A percentile compares a stretch with the other conserved stretches of the same genome.
Conservation (phyloP, 225 moss, liverwort and hornwort species). For the Pseudisothecium myosuroides region DNA sequence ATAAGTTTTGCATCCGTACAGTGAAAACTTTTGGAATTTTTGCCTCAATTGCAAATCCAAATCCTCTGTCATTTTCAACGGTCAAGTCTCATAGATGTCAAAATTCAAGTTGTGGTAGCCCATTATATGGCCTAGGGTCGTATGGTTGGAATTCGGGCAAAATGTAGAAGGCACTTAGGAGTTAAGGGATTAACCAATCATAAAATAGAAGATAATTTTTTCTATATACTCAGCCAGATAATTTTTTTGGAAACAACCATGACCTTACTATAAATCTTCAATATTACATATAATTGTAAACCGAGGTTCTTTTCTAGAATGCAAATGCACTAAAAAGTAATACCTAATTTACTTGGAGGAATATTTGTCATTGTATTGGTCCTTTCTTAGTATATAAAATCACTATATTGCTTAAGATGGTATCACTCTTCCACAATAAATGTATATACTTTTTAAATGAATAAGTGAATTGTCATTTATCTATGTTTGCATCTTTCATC, state of each 20-base stretch:
- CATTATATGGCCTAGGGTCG: too few species aligned
- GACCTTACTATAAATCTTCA: neutral
- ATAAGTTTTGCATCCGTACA: too few species aligned
- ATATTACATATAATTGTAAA: neutral
- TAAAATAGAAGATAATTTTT: neutral
- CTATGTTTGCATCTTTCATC: neutral
- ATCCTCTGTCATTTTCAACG: too few species aligned
- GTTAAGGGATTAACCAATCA: neutral
- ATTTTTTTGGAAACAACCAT: fast-evolving
- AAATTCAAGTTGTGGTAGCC: too few species aligned
- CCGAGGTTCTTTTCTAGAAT: fast-evolving
- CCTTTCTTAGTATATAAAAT: neutral
- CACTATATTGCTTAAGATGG: neutral
- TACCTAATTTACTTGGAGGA: fast-evolving
- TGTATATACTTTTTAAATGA: neutral
- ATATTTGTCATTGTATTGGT: neutral
- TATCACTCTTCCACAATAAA: neutral
- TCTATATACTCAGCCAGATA: fast-evolving
- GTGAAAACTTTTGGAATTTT: too few species aligned
- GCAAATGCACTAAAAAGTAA: neutral
- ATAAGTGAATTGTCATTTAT: neutral
- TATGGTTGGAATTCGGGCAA: too few species aligned
- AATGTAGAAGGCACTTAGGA: too few species aligned
- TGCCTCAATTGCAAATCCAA: too few species aligned
- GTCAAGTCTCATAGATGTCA: too few species aligned